phyloP scores from a whole-genome alignment of 345 rosid genomes.

The Nephelium lappaceum region DNA sequence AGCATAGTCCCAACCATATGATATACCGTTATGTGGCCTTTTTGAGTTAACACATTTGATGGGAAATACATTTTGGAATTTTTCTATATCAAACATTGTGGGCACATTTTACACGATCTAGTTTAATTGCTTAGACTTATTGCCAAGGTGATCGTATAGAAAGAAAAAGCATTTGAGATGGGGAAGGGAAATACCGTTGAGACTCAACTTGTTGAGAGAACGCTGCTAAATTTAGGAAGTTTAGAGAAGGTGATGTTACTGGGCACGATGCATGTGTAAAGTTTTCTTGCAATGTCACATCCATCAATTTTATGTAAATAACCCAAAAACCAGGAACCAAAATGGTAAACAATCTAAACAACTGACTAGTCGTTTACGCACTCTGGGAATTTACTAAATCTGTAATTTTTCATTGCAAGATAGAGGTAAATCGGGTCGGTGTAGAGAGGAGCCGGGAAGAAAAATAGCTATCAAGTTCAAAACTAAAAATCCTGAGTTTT shows the following conservation, averaged over 20 bases:
- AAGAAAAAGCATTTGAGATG: not conserved
- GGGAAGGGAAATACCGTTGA: not conserved
- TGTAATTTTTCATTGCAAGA: not conserved
- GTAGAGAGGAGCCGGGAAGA: no score
- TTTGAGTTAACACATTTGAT: not conserved
- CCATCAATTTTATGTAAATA: not conserved
- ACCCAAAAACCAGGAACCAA: not conserved
- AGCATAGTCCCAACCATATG: not conserved
- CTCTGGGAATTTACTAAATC: not conserved
- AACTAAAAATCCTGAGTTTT: not conserved
- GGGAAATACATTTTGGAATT: not conserved
- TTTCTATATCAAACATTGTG: not conserved
- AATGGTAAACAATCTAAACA: not conserved
- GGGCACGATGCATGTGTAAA: no score
- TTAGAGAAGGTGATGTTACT: not conserved
- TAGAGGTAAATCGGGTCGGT: no score
- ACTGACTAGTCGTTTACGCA: not conserved
- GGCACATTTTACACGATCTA: not conserved
- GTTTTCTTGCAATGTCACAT: not conserved
- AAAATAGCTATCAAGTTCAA: no score
- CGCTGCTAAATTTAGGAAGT: not conserved
- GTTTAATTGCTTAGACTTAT: not conserved
- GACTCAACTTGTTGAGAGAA: not conserved
- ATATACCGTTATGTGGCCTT: not conserved
- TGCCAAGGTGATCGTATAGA: not conserved